Evolutionary conservation across 306 rosid species (phyloP).

Genomic region (Rosa lucieae): DNA sequence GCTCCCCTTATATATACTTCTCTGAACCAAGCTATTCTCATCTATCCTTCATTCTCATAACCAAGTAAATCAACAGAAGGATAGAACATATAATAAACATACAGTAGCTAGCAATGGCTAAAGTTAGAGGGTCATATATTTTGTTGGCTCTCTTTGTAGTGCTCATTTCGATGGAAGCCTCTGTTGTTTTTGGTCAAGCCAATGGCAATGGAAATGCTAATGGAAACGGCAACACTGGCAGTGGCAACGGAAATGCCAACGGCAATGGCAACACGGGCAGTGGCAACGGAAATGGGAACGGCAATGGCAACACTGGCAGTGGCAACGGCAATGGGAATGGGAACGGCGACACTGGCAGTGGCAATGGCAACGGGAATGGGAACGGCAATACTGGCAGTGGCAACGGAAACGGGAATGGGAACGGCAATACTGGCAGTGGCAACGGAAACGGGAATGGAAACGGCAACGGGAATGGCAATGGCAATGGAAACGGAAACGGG

Average conservation of each 20-base stretch:
- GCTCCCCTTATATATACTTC: neutral
- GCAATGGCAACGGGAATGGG: neutral
- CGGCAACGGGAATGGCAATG: neutral
- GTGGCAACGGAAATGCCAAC: neutral
- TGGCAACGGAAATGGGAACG: neutral
- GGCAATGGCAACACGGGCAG: neutral
- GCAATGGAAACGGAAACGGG: neutral
- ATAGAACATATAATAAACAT: neutral
- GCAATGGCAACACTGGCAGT: neutral
- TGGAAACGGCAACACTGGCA: neutral
- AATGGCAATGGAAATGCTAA: neutral
- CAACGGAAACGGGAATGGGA: neutral
- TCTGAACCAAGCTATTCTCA: neutral
- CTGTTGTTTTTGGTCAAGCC: slow-evolving; percentile 1
- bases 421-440: neutral
- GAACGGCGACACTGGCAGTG: neutral
- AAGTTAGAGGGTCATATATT: neutral
- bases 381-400: neutral
- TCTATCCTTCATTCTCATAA: neutral
- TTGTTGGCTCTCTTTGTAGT: slow-evolving; percentile 1
- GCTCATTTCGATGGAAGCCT: slow-evolving; percentile 1
- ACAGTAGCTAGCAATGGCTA: neutral
- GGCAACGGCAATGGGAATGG: neutral
- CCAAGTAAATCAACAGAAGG: neutral
- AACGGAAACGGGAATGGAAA: neutral